phyloP scores from a whole-genome alignment of 352 stramenopile species.

The Pythium insidiosum region DNA sequence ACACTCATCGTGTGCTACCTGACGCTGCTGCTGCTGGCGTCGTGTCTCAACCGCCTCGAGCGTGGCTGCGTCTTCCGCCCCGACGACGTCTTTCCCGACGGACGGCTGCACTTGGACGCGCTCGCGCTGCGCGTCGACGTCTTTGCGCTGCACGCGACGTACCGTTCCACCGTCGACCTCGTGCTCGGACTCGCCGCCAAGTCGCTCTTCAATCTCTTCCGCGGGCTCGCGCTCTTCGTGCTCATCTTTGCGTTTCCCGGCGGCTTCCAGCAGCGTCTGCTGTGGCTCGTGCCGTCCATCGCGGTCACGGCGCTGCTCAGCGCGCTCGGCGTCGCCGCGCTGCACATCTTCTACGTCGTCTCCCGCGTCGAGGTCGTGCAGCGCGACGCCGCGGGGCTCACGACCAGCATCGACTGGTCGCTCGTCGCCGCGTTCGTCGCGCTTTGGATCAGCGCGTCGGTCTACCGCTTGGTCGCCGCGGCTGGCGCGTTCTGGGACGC shows the following conservation, averaged over 20 bases:
- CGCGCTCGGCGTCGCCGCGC: slow-evolving; percentile 22
- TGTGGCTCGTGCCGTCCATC: slow-evolving; percentile 30
- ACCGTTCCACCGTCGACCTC: slow-evolving; percentile 26
- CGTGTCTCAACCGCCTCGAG: slow-evolving; percentile 52
- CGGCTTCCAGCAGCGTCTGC: slow-evolving; percentile 27
- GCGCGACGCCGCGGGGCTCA: slow-evolving; percentile 14
- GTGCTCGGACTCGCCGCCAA: slow-evolving; percentile 34
- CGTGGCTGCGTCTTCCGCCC: slow-evolving; percentile 34
- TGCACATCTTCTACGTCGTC: slow-evolving; percentile 56
- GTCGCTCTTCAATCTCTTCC: slow-evolving; percentile 53
- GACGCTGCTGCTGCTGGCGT: slow-evolving; percentile 45
- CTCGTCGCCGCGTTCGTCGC: slow-evolving; percentile 28
- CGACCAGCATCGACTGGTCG: slow-evolving; percentile 28
- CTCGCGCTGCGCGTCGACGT: slow-evolving; percentile 28
- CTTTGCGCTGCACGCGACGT: slow-evolving; percentile 31
- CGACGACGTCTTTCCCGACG: slow-evolving; percentile 3
- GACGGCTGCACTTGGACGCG: slow-evolving; percentile 18
- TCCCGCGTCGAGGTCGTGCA: slow-evolving; percentile 32
- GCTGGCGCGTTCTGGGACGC: slow-evolving; percentile 29
- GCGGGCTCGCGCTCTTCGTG: slow-evolving; percentile 35
- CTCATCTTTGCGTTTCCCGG: slow-evolving; percentile 48
- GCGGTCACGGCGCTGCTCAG: slow-evolving; percentile 31
- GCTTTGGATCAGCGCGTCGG: slow-evolving; percentile 34
- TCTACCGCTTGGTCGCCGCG: slow-evolving; percentile 26
- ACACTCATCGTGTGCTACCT: slow-evolving; percentile 35